Conservation (phyloP, 352 stramenopile genomes). For the Pythium insidiosum region DNA sequence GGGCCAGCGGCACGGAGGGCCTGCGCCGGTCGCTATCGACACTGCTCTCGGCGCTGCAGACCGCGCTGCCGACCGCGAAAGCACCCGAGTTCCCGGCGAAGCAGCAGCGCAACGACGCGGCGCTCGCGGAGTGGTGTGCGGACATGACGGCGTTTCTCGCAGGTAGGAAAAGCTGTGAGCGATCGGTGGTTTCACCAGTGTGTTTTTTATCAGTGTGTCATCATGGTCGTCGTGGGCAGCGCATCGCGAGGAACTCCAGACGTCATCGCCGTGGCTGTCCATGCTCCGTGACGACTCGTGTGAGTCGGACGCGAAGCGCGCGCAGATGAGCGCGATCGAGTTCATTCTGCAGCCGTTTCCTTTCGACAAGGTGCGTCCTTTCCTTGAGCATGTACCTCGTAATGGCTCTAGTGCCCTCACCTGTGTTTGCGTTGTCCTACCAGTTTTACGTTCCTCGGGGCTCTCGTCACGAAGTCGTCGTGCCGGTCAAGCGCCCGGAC, state of each 20-base stretch:
- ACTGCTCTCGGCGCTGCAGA: conserved; percentile 29
- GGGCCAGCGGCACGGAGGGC: conserved; percentile 40
- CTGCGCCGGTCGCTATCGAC: conserved; percentile 30
- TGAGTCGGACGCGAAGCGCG: too few species aligned
- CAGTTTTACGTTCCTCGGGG: conserved; percentile 24
- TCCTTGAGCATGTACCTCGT: background rate
- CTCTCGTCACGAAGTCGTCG: conserved; percentile 46
- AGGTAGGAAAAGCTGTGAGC: conserved; percentile 12
- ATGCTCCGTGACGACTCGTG: too few species aligned
- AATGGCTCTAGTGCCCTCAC: too few species aligned
- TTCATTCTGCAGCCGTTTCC: conserved; percentile 80
- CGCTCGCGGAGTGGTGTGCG: conserved; percentile 58
- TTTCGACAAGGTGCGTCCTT: conserved; percentile 39
- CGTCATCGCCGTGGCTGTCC: too few species aligned
- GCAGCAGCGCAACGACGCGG: conserved; percentile 31
- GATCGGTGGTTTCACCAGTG: too few species aligned
- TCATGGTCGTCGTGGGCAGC: background rate
- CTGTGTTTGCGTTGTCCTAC: background rate
- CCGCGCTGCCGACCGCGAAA: background rate
- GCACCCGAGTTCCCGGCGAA: conserved; percentile 36
- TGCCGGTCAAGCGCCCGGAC: conserved; percentile 25
- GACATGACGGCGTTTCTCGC: conserved; percentile 53
- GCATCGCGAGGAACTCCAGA: background rate
- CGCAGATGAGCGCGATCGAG: conserved; percentile 76
- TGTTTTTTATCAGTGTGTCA: too few species aligned